These are phyloP conservation scores for Termitomyces sp. DNA, from an alignment of 768 basidiomycete genomes.

Conservation along the genomic window DNA sequence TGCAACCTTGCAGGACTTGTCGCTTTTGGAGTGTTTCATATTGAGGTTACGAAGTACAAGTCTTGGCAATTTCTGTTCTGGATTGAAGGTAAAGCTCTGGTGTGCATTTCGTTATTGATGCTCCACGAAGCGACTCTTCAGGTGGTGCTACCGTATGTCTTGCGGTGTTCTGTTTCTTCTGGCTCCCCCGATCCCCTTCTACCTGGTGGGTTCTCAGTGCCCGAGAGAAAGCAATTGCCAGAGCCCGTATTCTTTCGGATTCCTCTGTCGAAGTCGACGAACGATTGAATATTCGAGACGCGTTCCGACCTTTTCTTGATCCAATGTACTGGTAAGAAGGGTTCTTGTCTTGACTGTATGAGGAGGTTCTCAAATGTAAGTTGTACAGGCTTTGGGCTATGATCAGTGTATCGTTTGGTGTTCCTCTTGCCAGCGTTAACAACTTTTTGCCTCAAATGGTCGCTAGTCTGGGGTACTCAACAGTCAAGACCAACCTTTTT, in stretches of 20 bases:
- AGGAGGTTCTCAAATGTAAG: not conserved
- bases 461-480: slow-evolving; percentile 37
- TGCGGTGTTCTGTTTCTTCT: slow-evolving; percentile 39
- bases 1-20: slow-evolving; percentile 28
- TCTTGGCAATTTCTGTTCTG: slow-evolving; percentile 49
- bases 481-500: slow-evolving; percentile 45
- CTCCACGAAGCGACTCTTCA: slow-evolving; percentile 8
- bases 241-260: slow-evolving; percentile 36
- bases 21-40: slow-evolving; percentile 48
- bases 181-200: slow-evolving; percentile 37
- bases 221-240: slow-evolving; percentile 35
- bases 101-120: not conserved
- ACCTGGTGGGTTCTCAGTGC: slow-evolving; percentile 32
- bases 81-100: slow-evolving; percentile 35
- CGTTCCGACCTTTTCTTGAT: slow-evolving; percentile 36
- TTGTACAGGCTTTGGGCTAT: slow-evolving; percentile 35
- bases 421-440: slow-evolving; percentile 46
- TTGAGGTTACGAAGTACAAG: slow-evolving; percentile 32
- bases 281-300: slow-evolving; percentile 33
- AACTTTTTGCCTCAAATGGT: slow-evolving; percentile 48
- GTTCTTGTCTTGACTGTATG: not conserved
- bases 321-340: slow-evolving; percentile 34
- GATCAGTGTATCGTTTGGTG: slow-evolving; percentile 39
- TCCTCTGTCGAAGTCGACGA: slow-evolving; percentile 39
- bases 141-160: slow-evolving; percentile 36